A percentile compares a stretch with the other conserved stretches of the same genome.
Conservation (phyloP, 2,329 filamentous ascomycete genomes). For the Kalmusia sp. region DNA sequence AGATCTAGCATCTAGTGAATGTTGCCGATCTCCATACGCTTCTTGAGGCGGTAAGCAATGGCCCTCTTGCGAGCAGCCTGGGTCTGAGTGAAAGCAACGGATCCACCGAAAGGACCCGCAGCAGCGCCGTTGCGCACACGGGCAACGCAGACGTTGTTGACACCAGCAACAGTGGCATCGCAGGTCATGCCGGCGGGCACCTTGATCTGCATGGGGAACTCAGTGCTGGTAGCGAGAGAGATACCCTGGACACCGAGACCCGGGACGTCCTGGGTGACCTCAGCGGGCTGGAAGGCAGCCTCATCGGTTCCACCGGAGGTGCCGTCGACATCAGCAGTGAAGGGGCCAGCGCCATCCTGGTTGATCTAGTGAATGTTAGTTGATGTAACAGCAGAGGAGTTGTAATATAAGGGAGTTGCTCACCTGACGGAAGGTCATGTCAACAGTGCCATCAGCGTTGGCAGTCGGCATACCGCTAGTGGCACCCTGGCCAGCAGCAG, state of each 20-base stretch:
- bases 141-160: slow-evolving; percentile 69
- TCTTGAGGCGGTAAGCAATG: slow-evolving; percentile 59
- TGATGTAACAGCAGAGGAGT: not conserved
- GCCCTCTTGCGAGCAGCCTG: slow-evolving; percentile 66
- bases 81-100: slow-evolving; percentile 69
- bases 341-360: slow-evolving; percentile 72
- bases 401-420: not conserved
- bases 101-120: slow-evolving; percentile 72
- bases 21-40: slow-evolving; percentile 43
- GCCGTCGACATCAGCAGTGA: slow-evolving; percentile 66
- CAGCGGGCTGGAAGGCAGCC: slow-evolving; percentile 65
- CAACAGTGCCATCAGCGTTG: slow-evolving; percentile 65
- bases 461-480: slow-evolving; percentile 65
- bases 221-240: slow-evolving; percentile 64
- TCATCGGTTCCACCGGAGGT: slow-evolving; percentile 69
- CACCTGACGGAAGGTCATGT: slow-evolving; percentile 68
- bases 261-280: slow-evolving; percentile 67
- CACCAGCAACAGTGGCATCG: slow-evolving; percentile 65
- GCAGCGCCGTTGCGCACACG: slow-evolving; percentile 67
- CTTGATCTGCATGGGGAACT: slow-evolving; percentile 69
- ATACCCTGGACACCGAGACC: slow-evolving; percentile 64
- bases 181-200: slow-evolving; percentile 75
- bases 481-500: slow-evolving; percentile 62
- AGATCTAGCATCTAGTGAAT: slow-evolving; percentile 18
- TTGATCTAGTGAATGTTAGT: slow-evolving; percentile 55